phyloP scores from a whole-genome alignment of 2,329 filamentous ascomycete genomes.

The Epichloe glyceriae region DNA sequence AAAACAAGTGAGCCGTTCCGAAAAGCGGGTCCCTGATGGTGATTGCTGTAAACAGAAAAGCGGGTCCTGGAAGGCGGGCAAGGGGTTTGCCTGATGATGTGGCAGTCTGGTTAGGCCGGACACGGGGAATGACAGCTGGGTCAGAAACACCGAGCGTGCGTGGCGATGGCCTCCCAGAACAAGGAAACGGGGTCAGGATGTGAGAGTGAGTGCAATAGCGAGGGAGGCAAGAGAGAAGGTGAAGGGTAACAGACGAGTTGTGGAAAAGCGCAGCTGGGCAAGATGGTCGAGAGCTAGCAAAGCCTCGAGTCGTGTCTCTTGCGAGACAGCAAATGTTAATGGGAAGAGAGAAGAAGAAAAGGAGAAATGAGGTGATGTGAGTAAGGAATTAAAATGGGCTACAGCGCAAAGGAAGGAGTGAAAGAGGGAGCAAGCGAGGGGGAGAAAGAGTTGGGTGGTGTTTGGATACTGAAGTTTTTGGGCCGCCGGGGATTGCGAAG shows the following conservation, averaged over 20 bases:
- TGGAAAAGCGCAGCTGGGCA: slow-evolving; percentile 6
- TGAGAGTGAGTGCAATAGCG: not conserved
- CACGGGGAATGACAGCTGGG: slow-evolving; percentile 2
- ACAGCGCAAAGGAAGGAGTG: slow-evolving; percentile 15
- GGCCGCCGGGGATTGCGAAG: not conserved
- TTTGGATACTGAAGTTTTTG: slow-evolving; percentile 7
- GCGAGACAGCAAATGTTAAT: slow-evolving; percentile 14
- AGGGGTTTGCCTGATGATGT: slow-evolving; percentile 6
- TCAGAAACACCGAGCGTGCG: slow-evolving; percentile 3
- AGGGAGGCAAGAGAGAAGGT: slow-evolving; percentile 5
- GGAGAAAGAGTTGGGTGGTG: slow-evolving; percentile 9
- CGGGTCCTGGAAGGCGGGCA: slow-evolving; percentile 13
- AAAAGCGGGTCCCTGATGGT: not conserved
- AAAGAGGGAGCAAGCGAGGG: slow-evolving; percentile 11
- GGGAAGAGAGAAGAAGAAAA: slow-evolving; percentile 13
- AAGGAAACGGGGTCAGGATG: slow-evolving; percentile 1
- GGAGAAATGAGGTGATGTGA: slow-evolving; percentile 15
- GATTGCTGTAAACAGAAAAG: slow-evolving; percentile 23
- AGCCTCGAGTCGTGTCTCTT: slow-evolving; percentile 25
- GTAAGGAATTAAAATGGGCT: slow-evolving; percentile 9
- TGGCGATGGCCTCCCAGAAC: slow-evolving; percentile 2
- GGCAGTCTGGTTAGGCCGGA: slow-evolving; percentile 12
- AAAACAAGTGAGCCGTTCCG: not conserved
- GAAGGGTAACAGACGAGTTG: slow-evolving; percentile 5
- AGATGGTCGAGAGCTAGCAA: slow-evolving; percentile 34